Conservation (phyloP, 1,284 basidiomycete genomes). For the Ustilago lituana region DNA sequence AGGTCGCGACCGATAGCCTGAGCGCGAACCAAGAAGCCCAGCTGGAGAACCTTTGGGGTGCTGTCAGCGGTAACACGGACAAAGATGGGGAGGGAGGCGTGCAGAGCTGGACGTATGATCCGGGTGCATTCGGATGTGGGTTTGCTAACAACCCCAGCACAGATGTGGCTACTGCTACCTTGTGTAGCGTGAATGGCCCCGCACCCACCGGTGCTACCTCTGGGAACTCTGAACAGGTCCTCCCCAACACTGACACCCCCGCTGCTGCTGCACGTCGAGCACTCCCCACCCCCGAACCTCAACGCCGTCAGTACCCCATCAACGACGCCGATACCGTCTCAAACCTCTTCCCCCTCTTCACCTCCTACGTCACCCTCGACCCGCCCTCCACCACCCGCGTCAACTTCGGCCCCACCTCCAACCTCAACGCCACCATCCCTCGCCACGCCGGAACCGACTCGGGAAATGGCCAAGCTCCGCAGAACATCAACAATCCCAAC, state of each 20-base stretch:
- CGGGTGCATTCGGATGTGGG: slow-evolving; percentile 41
- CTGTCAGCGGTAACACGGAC: too few relatives aligned
- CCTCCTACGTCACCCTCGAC: slow-evolving; percentile 26
- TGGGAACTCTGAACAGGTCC: background rate
- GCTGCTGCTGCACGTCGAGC: slow-evolving; percentile 5
- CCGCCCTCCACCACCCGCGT: slow-evolving; percentile 25
- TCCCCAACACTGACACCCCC: slow-evolving; percentile 4
- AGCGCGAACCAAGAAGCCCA: slow-evolving; percentile 6
- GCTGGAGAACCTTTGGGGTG: too few relatives aligned
- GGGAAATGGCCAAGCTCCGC: slow-evolving; percentile 43
- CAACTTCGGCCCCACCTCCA: slow-evolving; percentile 40
- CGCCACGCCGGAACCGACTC: slow-evolving; percentile 16
- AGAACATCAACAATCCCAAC: slow-evolving; percentile 51
- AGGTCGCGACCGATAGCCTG: slow-evolving; percentile 21
- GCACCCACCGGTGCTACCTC: slow-evolving; percentile 1
- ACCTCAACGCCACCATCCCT: slow-evolving; percentile 30
- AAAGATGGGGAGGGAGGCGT: background rate
- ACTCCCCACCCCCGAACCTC: slow-evolving; percentile 14
- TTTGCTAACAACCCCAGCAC: slow-evolving; percentile 2
- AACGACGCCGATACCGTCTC: background rate
- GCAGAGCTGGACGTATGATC: slow-evolving; percentile 33
- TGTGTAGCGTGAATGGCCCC: slow-evolving; percentile 28
- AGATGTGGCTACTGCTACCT: slow-evolving; percentile 15
- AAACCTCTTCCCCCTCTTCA: slow-evolving; percentile 44
- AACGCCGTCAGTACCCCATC: slow-evolving; percentile 20